These are phyloP conservation scores for Morella rubra DNA, from an alignment of 306 rosid species.

Conservation along the genomic window DNA sequence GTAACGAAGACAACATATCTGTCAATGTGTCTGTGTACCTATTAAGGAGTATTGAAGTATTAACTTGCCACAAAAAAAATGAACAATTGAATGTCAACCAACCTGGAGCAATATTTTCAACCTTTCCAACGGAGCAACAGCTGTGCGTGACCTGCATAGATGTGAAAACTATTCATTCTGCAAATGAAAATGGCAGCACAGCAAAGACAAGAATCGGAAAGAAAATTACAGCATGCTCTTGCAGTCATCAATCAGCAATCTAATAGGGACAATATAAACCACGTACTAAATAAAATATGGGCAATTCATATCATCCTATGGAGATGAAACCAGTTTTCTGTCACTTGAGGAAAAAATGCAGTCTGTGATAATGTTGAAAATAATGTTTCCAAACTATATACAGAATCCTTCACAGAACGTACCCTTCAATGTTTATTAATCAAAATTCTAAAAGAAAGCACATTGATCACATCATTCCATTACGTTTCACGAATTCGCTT, in stretches of 20 bases:
- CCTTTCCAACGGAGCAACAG: constrained; percentile 97
- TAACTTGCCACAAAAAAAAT: neutral
- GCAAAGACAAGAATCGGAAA: neutral
- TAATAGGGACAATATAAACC: neutral
- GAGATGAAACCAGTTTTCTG: neutral
- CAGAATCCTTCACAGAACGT: neutral
- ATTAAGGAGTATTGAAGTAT: neutral
- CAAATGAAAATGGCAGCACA: neutral
- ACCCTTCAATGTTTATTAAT: neutral
- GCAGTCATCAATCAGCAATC: constrained; percentile 1
- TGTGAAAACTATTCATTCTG: constrained; percentile 3
- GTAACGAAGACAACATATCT: neutral
- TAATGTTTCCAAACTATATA: too few species aligned
- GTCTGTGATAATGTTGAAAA: too few species aligned
- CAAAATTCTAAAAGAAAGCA: neutral
- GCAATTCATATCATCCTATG: neutral
- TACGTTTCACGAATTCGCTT: too few species aligned
- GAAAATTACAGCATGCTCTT: neutral
- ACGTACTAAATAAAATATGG: neutral
- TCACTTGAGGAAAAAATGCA: too few species aligned
- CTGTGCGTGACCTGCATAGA: constrained; percentile 85
- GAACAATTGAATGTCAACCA: constrained; percentile 20
- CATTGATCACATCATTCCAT: neutral
- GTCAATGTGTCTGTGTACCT: neutral
- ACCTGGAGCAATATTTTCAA: constrained; percentile 98